Evolutionary conservation across 768 basidiomycete genomes (phyloP).

Genomic region (Termitomyces sp.): DNA sequence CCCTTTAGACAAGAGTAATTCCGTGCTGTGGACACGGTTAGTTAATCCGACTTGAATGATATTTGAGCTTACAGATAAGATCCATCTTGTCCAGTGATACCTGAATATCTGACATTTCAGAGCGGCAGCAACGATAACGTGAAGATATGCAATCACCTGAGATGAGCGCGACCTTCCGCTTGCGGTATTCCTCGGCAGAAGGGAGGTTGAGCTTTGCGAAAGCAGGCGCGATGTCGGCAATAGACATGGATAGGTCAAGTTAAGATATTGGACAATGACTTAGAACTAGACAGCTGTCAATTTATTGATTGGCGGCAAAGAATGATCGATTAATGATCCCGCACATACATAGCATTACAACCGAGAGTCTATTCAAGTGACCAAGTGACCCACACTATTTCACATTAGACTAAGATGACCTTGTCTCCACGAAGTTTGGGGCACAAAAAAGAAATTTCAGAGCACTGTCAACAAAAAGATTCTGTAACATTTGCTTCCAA

Average conservation of each 20-base stretch:
- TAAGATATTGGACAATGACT: background rate
- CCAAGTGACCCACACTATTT: background rate
- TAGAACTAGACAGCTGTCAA: background rate
- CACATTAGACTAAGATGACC: background rate
- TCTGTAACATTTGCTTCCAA: no score
- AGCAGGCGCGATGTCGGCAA: slow-evolving; percentile 30
- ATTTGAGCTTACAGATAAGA: slow-evolving; percentile 73
- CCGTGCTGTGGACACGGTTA: slow-evolving; percentile 50
- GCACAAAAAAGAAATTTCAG: no score
- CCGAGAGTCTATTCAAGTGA: background rate
- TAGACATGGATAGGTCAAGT: slow-evolving; percentile 35
- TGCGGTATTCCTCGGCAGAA: slow-evolving; percentile 75
- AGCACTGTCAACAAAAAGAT: no score
- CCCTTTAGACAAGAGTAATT: slow-evolving; percentile 79
- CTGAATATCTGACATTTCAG: slow-evolving; percentile 32
- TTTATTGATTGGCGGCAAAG: background rate
- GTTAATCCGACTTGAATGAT: slow-evolving; percentile 2
- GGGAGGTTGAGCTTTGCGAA: slow-evolving; percentile 57
- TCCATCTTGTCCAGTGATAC: slow-evolving; percentile 95
- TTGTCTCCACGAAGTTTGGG: no score
- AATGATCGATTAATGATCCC: background rate
- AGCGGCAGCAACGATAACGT: background rate
- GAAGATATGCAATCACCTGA: slow-evolving; percentile 51
- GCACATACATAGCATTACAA: no score
- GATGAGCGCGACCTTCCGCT: slow-evolving; percentile 91